phyloP scores from a whole-genome alignment of 148 eudicot genomes.

The Dysphania ambrosioides region DNA sequence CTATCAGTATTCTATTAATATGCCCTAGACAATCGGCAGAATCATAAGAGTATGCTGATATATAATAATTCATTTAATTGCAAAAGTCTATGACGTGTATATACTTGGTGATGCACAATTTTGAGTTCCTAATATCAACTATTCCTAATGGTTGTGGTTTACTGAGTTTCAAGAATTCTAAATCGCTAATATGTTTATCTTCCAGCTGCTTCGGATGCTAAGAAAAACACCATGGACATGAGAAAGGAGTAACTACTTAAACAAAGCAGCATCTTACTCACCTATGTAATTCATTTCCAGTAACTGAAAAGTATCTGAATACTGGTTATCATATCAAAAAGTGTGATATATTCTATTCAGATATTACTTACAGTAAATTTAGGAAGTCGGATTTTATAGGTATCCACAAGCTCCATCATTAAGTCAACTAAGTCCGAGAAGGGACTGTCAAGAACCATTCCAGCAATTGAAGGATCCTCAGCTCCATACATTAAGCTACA shows the following conservation, averaged over 20 bases:
- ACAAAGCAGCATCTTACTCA: too few species aligned
- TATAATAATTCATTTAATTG: neutral
- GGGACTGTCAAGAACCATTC: constrained; percentile 99
- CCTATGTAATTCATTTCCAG: neutral
- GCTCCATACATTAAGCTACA: constrained; percentile 96
- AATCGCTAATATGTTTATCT: neutral
- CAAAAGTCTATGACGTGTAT: neutral
- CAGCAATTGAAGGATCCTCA: constrained; percentile 98
- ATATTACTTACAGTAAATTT: constrained; percentile 79
- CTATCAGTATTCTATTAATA: neutral
- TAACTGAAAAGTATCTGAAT: neutral
- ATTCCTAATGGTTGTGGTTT: neutral
- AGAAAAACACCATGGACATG: neutral
- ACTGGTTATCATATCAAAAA: neutral
- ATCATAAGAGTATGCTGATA: neutral
- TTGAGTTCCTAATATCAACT: neutral
- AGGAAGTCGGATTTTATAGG: constrained; percentile 88
- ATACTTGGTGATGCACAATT: neutral
- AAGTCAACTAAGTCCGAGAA: constrained; percentile 93
- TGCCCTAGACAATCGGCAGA: neutral
- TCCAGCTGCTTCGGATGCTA: neutral
- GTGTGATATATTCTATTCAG: neutral
- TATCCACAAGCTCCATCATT: constrained; percentile 99
- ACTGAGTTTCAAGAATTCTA: neutral
- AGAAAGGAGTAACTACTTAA: neutral